These are phyloP conservation scores for Penicillium cataractarum DNA, from an alignment of 495 filamentous ascomycete species.

Conservation along the genomic window DNA sequence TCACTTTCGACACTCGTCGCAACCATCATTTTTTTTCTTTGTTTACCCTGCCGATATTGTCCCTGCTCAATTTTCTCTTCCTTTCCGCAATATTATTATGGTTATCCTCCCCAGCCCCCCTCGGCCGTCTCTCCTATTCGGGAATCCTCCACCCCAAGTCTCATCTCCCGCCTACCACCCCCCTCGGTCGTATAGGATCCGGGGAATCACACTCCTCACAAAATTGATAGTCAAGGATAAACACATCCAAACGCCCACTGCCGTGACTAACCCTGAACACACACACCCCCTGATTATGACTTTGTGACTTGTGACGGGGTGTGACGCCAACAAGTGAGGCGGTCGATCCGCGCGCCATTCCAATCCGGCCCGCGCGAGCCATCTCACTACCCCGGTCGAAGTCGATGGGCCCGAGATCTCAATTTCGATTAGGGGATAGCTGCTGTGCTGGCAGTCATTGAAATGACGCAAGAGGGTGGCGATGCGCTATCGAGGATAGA, in stretches of 20 bases:
- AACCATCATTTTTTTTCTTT: background rate
- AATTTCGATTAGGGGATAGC: background rate
- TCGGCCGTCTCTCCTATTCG: slow-evolving; percentile 35
- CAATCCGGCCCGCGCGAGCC: background rate
- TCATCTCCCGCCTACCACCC: slow-evolving; percentile 11
- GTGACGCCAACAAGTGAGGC: slow-evolving; percentile 2
- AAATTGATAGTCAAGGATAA: background rate
- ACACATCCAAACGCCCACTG: background rate
- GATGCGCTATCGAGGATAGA: background rate
- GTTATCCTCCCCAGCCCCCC: background rate
- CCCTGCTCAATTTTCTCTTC: background rate
- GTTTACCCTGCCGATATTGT: background rate
- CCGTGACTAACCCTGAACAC: background rate
- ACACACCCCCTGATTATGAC: background rate
- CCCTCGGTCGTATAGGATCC: background rate
- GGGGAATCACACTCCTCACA: no score
- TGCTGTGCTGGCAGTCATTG: background rate
- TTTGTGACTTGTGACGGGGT: background rate
- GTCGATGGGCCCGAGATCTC: background rate
- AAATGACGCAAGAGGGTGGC: slow-evolving; percentile 1
- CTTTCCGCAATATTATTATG: background rate
- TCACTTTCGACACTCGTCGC: background rate
- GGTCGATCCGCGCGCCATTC: slow-evolving; percentile 2
- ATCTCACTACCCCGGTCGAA: background rate
- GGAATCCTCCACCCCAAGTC: slow-evolving; percentile 30